phyloP scores from a whole-genome alignment of 139 green algal genomes.

The Desmodesmus armatus region DNA sequence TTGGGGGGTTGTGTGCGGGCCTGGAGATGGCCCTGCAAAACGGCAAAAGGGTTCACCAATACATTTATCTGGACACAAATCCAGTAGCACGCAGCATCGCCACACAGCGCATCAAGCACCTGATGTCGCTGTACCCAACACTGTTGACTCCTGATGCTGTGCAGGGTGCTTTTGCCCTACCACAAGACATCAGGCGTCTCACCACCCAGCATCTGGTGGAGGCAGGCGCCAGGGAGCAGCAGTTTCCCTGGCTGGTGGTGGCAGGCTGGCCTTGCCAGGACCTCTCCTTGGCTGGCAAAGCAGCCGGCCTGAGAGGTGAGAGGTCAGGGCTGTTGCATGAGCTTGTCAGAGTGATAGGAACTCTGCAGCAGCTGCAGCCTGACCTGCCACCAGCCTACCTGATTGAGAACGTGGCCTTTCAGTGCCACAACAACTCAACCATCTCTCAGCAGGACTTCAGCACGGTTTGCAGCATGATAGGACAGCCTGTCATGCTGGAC shows the following conservation, averaged over 20 bases:
- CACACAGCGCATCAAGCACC: background rate
- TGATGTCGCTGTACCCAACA: conserved; percentile 19
- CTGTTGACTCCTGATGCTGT: conserved; percentile 5
- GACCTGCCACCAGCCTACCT: conserved; percentile 2
- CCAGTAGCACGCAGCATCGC: background rate
- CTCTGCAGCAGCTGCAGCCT: conserved; percentile 17
- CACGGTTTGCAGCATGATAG: no score
- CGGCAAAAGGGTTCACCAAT: conserved; percentile 6
- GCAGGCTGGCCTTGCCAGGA: conserved; percentile 40
- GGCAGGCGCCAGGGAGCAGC: background rate
- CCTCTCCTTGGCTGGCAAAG: conserved; percentile 15
- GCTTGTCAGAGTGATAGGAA: background rate
- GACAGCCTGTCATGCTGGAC: background rate
- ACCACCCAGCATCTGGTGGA: background rate
- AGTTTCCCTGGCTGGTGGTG: conserved; percentile 27
- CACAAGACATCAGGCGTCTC: background rate
- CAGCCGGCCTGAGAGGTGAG: conserved; percentile 4
- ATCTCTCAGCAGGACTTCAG: background rate
- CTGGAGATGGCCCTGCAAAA: conserved; percentile 27
- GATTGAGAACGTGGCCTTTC: background rate
- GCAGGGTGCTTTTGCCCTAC: background rate
- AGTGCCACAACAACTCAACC: background rate
- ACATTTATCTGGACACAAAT: conserved; percentile 10
- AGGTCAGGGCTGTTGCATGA: background rate
- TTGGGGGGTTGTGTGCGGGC: conserved; percentile 30